Conservation (phyloP, 192 early-diverging fungal species). For the Backusella morwellensis region DNA sequence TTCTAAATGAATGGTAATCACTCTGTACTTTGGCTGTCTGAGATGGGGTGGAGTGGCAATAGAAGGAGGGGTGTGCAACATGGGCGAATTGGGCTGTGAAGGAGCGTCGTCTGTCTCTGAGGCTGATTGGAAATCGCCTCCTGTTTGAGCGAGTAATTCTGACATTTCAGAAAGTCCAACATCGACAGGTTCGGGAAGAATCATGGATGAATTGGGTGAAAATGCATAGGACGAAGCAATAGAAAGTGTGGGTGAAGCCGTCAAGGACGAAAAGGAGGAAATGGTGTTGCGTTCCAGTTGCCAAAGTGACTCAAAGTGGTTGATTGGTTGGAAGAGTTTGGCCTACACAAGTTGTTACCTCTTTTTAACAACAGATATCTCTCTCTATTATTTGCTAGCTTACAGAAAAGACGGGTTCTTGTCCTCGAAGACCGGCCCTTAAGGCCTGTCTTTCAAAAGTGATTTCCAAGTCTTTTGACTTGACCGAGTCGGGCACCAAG, state of each 20-base stretch:
- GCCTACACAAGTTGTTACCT: conserved; percentile 1
- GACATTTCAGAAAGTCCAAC: conserved; percentile 21
- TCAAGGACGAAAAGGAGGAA: conserved; percentile 34
- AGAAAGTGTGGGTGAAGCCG: conserved; percentile 36
- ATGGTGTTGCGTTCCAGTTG: conserved; percentile 33
- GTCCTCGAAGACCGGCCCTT: conserved; percentile 36
- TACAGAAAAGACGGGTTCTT: conserved; percentile 37
- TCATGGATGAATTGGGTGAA: conserved; percentile 34
- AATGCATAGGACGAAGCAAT: conserved; percentile 38
- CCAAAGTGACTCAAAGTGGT: conserved; percentile 37
- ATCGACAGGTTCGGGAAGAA: conserved; percentile 25
- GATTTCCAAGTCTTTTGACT: conserved; percentile 36
- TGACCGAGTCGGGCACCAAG: conserved; percentile 31
- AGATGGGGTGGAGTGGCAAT: conserved; percentile 23
- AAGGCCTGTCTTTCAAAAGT: conserved; percentile 29
- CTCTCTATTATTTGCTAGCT: background rate
- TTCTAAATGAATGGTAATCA: conserved; percentile 38
- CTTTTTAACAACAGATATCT: background rate
- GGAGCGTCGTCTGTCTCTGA: conserved; percentile 1
- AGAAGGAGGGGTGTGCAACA: conserved; percentile 12
- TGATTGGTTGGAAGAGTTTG: conserved; percentile 33
- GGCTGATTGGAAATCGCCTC: conserved; percentile 9
- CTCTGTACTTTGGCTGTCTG: conserved; percentile 20
- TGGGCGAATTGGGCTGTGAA: conserved; percentile 20
- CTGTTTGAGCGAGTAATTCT: conserved; percentile 24